Evolutionary conservation across 345 rosid species (phyloP).

Genomic region (Hibiscus syriacus): DNA sequence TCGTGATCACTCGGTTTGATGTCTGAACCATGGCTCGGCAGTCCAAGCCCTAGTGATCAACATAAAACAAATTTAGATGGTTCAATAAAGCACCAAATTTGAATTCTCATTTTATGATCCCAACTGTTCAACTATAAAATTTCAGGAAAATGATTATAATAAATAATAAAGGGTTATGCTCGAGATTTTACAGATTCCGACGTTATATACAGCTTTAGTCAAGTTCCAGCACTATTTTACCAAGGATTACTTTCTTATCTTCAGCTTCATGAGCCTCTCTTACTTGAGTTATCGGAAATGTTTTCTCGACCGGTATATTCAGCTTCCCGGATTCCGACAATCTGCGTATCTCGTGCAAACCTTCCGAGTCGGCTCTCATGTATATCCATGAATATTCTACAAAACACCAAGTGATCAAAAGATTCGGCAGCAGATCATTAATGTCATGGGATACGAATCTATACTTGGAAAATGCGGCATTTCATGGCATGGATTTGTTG

Average conservation of each 20-base stretch:
- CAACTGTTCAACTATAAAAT: not conserved
- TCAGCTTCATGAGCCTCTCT: constrained; percentile 85
- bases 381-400: constrained; percentile 85
- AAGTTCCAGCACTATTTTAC: constrained; percentile 83
- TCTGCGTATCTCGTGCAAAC: constrained; percentile 60
- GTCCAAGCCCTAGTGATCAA: not conserved
- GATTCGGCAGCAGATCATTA: not conserved
- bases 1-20: not conserved
- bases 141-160: not conserved
- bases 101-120: not conserved
- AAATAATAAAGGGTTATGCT: not conserved
- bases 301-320: constrained; percentile 76
- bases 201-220: constrained; percentile 26
- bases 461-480: not conserved
- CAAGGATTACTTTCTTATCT: constrained; percentile 55
- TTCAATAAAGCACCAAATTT: not conserved
- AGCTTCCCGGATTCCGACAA: constrained; percentile 72
- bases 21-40: not conserved
- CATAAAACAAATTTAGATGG: not conserved
- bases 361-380: constrained; percentile 94
- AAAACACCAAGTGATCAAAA: no score
- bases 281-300: constrained; percentile 62
- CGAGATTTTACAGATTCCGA: constrained; percentile 1
- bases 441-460: not conserved
- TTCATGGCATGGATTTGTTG: not conserved